These are phyloP conservation scores for Acer campestre DNA, from an alignment of 345 rosid species.

Conservation along the genomic window DNA sequence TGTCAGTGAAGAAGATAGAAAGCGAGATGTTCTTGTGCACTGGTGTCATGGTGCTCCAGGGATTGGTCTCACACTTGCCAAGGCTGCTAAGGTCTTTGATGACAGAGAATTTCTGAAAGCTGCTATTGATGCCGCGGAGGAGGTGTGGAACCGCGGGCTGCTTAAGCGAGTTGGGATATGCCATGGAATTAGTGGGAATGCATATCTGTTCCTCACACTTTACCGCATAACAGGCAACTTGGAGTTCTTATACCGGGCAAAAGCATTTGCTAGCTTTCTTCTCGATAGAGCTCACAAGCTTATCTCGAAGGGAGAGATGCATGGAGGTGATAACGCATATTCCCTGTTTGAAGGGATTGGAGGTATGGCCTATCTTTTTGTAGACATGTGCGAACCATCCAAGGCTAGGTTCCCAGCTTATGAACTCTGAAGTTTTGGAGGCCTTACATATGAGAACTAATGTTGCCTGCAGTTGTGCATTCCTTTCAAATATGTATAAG, in stretches of 20 bases:
- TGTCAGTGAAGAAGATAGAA: slow-evolving; percentile 50
- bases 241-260: slow-evolving; percentile 57
- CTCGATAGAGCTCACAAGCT: slow-evolving; percentile 58
- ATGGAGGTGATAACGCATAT: slow-evolving; percentile 62
- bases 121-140: slow-evolving; percentile 56
- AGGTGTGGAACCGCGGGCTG: slow-evolving; percentile 71
- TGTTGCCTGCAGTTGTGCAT: no score
- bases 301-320: slow-evolving; percentile 60
- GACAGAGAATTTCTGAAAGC: slow-evolving; percentile 61
- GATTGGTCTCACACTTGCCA: slow-evolving; percentile 59
- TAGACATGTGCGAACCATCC: slow-evolving; percentile 57
- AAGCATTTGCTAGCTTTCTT: slow-evolving; percentile 69
- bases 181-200: slow-evolving; percentile 72
- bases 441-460: not conserved
- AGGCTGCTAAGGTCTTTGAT: slow-evolving; percentile 68
- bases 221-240: slow-evolving; percentile 53
- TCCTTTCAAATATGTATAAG: not conserved
- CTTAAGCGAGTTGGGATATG: slow-evolving; percentile 74
- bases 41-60: slow-evolving; percentile 91
- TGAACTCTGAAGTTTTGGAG: slow-evolving; percentile 35
- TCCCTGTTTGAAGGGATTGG: slow-evolving; percentile 72
- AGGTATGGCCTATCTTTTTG: slow-evolving; percentile 64
- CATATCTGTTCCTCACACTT: slow-evolving; percentile 61
- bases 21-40: slow-evolving; percentile 55
- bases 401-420: slow-evolving; percentile 64